Conservation (phyloP, 306 rosid genomes). For the Styphnolobium japonicum region DNA sequence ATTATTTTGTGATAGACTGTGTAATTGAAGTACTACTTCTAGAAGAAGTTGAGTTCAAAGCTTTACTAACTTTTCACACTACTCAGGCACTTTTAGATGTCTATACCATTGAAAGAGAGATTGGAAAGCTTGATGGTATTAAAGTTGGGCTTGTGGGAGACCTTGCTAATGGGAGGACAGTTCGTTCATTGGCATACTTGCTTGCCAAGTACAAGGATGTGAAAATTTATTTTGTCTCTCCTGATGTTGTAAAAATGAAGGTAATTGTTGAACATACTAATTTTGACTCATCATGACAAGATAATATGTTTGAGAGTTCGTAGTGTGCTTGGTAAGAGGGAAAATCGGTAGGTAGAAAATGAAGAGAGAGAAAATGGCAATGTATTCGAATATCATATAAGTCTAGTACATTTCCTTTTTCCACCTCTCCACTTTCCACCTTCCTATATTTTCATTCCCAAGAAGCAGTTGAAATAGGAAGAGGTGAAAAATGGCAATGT, state of each 20-base stretch:
- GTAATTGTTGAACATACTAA: slow-evolving; percentile 33
- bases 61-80: slow-evolving; percentile 12
- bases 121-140: slow-evolving; percentile 74
- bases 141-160: slow-evolving; percentile 87
- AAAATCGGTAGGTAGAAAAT: background rate
- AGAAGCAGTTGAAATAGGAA: background rate
- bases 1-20: background rate
- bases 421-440: background rate
- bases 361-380: slow-evolving; percentile 2
- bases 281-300: slow-evolving; percentile 1
- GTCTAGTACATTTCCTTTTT: background rate
- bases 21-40: background rate
- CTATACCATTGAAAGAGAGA: slow-evolving; percentile 76
- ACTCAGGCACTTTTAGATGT: slow-evolving; percentile 82
- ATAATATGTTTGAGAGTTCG: background rate
- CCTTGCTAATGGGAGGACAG: slow-evolving; percentile 90
- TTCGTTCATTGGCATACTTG: slow-evolving; percentile 84
- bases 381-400: background rate
- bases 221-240: slow-evolving; percentile 74
- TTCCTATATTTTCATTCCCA: background rate
- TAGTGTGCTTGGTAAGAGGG: background rate
- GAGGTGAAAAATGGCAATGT: background rate
- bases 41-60: background rate
- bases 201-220: slow-evolving; percentile 76
- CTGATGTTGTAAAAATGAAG: slow-evolving; percentile 86